A percentile compares a stretch with the other conserved stretches of the same genome.
These are phyloP conservation scores for Clavispora asparagi DNA, from an alignment of 805 yeast genomes.

Conservation along the genomic window DNA sequence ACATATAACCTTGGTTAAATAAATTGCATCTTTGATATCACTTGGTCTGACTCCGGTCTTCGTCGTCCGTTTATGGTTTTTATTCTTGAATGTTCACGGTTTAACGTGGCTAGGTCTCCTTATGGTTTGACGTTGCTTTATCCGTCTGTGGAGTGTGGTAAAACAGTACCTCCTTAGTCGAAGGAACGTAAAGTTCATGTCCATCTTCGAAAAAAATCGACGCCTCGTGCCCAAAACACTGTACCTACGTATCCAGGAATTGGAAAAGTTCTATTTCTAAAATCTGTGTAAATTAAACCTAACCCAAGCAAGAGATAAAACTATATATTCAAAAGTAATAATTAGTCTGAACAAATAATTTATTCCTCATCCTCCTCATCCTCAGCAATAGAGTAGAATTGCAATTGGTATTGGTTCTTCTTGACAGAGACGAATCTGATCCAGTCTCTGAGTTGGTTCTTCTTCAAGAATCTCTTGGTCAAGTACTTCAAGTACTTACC, in stretches of 20 bases:
- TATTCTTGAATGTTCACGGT: no score
- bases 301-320: slow-evolving; percentile 1
- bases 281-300: slow-evolving; percentile 2
- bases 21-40: no score
- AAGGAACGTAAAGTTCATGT: no score
- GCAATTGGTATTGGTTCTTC: slow-evolving; percentile 93
- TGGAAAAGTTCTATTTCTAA: not conserved
- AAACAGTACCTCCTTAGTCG: no score
- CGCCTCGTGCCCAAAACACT: no score
- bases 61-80: no score
- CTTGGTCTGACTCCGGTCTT: no score
- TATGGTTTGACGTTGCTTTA: no score
- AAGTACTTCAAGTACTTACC: slow-evolving; percentile 99
- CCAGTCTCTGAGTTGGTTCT: slow-evolving; percentile 99
- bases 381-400: slow-evolving; percentile 97
- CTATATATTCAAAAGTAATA: slow-evolving; percentile 1
- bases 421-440: slow-evolving; percentile 96
- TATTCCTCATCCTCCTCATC: slow-evolving; percentile 90
- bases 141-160: no score
- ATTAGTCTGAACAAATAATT: slow-evolving; percentile 19
- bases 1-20: no score
- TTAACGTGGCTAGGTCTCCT: no score
- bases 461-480: slow-evolving; percentile 99
- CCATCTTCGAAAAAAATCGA: no score
- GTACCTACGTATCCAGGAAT: not conserved